Evolutionary conservation across 306 rosid species (phyloP), one percentile per base, ranked within the genome.

Genomic region (Luffa aegyptiaca): DNA sequence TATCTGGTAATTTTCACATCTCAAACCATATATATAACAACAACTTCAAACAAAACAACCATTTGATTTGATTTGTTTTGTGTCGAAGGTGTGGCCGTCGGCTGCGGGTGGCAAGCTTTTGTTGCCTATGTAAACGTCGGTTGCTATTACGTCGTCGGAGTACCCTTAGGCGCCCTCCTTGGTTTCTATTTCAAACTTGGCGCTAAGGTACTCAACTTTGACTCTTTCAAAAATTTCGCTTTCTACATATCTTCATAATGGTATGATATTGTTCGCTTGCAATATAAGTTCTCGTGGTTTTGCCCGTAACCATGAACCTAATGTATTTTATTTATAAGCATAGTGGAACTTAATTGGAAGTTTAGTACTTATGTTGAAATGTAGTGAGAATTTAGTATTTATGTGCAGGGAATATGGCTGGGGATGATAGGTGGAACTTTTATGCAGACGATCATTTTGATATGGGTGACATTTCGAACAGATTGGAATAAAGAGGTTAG

Each of bases 101-200:
- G 97, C 17, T 92, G 94, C n/a, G 97, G 97, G 71, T 92, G 97
- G 93, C 97, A 92, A 90, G 85, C 90, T 53, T 75, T 86, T 41
- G 97, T 90, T 31, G 97, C 97, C 2, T 92, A 88, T 76, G 87
- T 92, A 11, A 92, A 92, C 14, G 88, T 92, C 20, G 94, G 91
- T 21, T 92, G 93, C 33, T 92, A 90, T 51, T 90, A 92, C 42
- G 83, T 76, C 2, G 71, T 92, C 41, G 97, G 97, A 72, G 49
- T 92, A 39, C 97, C 97, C 3, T 3, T 88, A 11, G 97, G 97
- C 2, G 87, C 86, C 16, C 2, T 92, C n/a, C 81, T 92, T n/a
- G 97, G 97, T 72, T 90, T 92, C 77, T 85, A 78, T 76, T 90
- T 92, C 79, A 75, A 83, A 7, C 79, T 92, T 51, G 96, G 96